Percentiles rank a stretch among this genome's conserved stretches.
Evolutionary conservation across 192 early-diverging fungal species (phyloP).

Genomic region (Rhizophagus clarus): DNA sequence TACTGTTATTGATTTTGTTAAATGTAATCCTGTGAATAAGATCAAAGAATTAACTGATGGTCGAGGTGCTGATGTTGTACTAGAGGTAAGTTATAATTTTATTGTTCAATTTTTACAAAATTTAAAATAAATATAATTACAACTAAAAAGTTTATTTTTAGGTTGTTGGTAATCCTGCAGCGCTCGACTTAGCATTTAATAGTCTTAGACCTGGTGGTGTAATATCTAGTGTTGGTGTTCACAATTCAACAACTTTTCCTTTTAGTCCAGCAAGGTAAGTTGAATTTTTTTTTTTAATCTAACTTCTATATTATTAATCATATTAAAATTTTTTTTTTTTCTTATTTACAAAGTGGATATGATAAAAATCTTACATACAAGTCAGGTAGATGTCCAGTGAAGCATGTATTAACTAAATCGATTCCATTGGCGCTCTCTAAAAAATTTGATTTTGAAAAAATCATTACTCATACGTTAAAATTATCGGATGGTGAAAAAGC

Average conservation of each 20-base stretch:
- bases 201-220: constrained; percentile 54
- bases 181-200: constrained; percentile 47
- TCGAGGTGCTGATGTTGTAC: constrained; percentile 49
- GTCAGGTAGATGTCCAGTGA: constrained; percentile 55
- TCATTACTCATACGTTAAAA: constrained; percentile 49
- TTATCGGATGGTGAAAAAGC: constrained; percentile 45
- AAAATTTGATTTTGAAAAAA: constrained; percentile 42
- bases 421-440: constrained; percentile 35
- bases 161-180: constrained; percentile 48
- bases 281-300: background rate
- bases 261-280: constrained; percentile 47
- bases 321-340: background rate
- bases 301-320: background rate
- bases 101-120: too few species aligned
- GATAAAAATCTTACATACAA: constrained; percentile 58
- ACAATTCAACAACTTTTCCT: constrained; percentile 52
- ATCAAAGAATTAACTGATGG: constrained; percentile 37
- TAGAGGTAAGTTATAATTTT: constrained; percentile 39
- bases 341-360: constrained; percentile 38
- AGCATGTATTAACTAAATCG: constrained; percentile 46
- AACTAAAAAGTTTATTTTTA: constrained; percentile 26
- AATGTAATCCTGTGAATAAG: constrained; percentile 15
- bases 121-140: too few species aligned
- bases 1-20: constrained; percentile 28
- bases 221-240: constrained; percentile 57